These are phyloP conservation scores for Hymenochaete sp. DNA, from an alignment of 1,284 basidiomycete genomes.

Conservation along the genomic window DNA sequence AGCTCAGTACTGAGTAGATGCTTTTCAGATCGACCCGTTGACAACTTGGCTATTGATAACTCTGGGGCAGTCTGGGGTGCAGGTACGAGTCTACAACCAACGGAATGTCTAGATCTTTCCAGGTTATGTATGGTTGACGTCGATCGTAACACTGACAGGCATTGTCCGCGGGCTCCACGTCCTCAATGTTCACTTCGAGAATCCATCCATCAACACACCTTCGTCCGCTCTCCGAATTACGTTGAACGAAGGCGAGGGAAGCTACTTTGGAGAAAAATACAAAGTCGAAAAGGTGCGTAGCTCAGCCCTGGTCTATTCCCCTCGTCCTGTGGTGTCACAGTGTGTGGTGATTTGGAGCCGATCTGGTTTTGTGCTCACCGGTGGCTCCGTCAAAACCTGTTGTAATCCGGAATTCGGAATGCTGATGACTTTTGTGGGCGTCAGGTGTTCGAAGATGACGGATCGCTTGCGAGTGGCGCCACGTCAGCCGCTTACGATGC, in stretches of 20 bases:
- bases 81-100: conserved; percentile 29
- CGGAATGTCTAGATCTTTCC: conserved; percentile 17
- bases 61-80: conserved; percentile 51
- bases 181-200: conserved; percentile 30
- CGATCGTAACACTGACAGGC: no score
- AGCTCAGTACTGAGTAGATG: conserved; percentile 2
- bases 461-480: conserved; percentile 40
- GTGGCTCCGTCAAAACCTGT: background rate
- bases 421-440: background rate
- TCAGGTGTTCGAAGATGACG: conserved; percentile 59
- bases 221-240: conserved; percentile 46
- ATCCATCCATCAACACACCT: conserved; percentile 33
- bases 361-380: no score
- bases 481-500: conserved; percentile 49
- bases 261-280: conserved; percentile 59
- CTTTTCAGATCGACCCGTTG: conserved; percentile 37
- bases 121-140: conserved; percentile 22
- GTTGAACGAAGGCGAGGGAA: conserved; percentile 38
- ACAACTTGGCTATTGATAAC: conserved; percentile 49
- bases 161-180: no score
- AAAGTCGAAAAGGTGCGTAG: conserved; percentile 46
- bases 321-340: conserved; percentile 16
- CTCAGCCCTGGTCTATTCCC: background rate
- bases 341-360: no score
- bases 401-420: background rate